Conservation (phyloP, 2,329 filamentous ascomycete genomes). For the Botrytis fabae region DNA sequence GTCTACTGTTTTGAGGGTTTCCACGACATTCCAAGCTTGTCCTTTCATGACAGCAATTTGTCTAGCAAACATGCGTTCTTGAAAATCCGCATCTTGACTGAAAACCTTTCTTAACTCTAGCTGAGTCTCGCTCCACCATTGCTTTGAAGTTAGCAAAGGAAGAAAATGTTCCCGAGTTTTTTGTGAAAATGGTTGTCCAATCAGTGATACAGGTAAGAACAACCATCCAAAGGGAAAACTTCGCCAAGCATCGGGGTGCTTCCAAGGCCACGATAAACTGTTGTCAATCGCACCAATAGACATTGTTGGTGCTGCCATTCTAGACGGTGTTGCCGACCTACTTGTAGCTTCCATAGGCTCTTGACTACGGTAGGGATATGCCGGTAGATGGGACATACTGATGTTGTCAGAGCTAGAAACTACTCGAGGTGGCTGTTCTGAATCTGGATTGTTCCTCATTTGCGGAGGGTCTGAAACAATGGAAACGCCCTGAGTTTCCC, state of each 20-base stretch:
- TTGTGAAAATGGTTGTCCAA: conserved; percentile 93
- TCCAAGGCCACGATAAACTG: conserved; percentile 89
- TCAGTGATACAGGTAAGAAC: conserved; percentile 92
- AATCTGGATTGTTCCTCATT: conserved; percentile 60
- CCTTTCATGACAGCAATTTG: conserved; percentile 99
- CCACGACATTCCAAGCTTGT: conserved; percentile 98
- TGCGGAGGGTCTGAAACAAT: conserved; percentile 79
- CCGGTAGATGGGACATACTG: conserved; percentile 36
- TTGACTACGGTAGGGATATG: conserved; percentile 72
- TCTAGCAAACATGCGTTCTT: conserved; percentile 98
- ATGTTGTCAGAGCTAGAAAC: conserved; percentile 44
- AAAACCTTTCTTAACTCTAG: conserved; percentile 83
- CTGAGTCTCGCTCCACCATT: conserved; percentile 97
- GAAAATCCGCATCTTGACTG: conserved; percentile 89
- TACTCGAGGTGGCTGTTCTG: conserved; percentile 52
- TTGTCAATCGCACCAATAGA: conserved; percentile 94
- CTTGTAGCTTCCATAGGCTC: conserved; percentile 81
- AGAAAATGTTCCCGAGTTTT: conserved; percentile 93
- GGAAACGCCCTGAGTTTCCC: conserved; percentile 76
- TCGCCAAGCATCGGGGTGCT: conserved; percentile 68
- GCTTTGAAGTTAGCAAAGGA: conserved; percentile 88
- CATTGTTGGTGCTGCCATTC: conserved; percentile 49
- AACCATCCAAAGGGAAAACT: conserved; percentile 98
- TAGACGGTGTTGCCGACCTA: conserved; percentile 44
- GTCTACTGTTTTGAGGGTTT: conserved; percentile 89